Base-by-base conservation (phyloP, 2,329 filamentous ascomycete species). In the Calonectria naviculata region DNA sequence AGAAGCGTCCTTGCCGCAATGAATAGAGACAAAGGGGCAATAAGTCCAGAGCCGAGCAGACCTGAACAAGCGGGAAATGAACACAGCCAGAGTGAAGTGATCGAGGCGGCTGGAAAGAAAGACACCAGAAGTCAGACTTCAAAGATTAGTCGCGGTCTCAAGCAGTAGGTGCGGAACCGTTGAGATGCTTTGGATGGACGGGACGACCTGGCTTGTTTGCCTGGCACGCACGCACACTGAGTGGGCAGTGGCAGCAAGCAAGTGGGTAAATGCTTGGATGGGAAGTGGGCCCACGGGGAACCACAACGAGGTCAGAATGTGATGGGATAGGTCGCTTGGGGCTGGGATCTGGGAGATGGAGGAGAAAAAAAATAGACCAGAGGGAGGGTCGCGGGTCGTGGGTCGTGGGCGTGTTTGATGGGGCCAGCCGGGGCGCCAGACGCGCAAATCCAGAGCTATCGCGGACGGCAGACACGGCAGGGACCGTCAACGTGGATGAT, bases 281-380 rank as follows among this genome's bases (percentile, higher is more conserved):
- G 64, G 75, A 76, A 77, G 78, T 79, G 78, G 78, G 76, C 77
- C 78, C 75, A 74, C 69, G 70, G 73, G 71, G 77, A 78, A 78
- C 77, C 77, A 77, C 76, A 76, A 71, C 72, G 69, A 76, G 75
- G 69, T 72, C 73, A 76, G 49, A 63, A 60, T 49, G 58, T 49
- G 60, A 68, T 65, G 68, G 65, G 71, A 70, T 65, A 67, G 67
- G 66, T 42, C 56, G 75, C 71, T 66, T 74, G 74, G 77, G 73
- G 77, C 77, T 79, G 74, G 78, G 78, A 77, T 78, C 71, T 76
- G 68, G 38, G 67, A 71, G 65, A 38, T 62, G 73, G 75, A 75
- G 67, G 52, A 76, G 68, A 75, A 72, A 42, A 65, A 78, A 78
- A 78, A 67, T 70, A 73, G 70, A 56, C 66, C 70, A 72, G 65